Evolutionary conservation across 805 yeast species (phyloP).

Genomic region (Phaffomyces antillensis): DNA sequence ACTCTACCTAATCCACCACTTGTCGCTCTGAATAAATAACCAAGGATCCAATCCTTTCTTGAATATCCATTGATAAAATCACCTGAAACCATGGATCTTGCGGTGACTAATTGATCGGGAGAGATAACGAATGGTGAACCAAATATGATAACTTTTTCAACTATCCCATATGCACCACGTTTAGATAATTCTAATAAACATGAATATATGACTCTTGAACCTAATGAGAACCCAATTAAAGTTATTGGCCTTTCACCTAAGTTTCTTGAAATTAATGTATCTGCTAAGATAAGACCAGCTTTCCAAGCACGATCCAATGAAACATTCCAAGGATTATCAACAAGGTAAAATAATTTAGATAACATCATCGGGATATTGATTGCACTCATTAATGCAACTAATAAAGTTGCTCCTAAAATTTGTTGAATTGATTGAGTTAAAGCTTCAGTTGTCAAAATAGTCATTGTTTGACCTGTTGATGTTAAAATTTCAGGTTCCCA

Average conservation of each 20-base stretch:
- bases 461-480: conserved; percentile 94
- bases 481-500: conserved; percentile 99
- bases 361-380: conserved; percentile 88
- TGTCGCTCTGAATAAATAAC: conserved; percentile 91
- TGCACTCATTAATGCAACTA: conserved; percentile 88
- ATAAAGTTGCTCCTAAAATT: conserved; percentile 82
- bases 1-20: conserved; percentile 91
- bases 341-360: conserved; percentile 77
- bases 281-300: conserved; percentile 88
- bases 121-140: conserved; percentile 86
- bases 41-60: conserved; percentile 91
- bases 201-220: conserved; percentile 86
- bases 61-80: conserved; percentile 86
- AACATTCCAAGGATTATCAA: conserved; percentile 98
- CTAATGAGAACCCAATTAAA: conserved; percentile 86
- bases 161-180: conserved; percentile 77
- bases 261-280: conserved; percentile 78
- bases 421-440: conserved; percentile 92
- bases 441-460: conserved; percentile 89
- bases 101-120: conserved; percentile 67
- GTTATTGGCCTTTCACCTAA: conserved; percentile 91
- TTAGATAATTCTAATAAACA: conserved; percentile 82
- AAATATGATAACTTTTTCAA: conserved; percentile 81
- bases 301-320: conserved; percentile 96
- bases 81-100: conserved; percentile 84